These are phyloP conservation scores for Talaromyces stipitatus DNA, from an alignment of 495 filamentous ascomycete species.

Conservation along the genomic window DNA sequence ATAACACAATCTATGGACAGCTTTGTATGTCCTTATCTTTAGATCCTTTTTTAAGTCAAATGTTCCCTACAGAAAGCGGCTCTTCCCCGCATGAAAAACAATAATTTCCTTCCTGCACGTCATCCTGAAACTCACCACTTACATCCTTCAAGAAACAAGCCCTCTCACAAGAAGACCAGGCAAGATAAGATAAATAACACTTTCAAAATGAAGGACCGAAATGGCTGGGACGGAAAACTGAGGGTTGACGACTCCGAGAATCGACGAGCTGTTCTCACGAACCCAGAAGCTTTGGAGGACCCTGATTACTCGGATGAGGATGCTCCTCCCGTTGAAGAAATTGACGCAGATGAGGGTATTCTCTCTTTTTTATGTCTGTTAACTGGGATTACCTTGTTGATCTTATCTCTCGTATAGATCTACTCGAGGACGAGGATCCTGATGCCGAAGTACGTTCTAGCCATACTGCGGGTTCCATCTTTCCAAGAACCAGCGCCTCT, in stretches of 20 bases:
- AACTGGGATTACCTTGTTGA: background rate
- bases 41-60: too few relatives aligned
- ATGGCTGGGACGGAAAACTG: conserved; percentile 92
- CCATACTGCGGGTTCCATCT: conserved; percentile 1
- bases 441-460: conserved; percentile 46
- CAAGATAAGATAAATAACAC: conserved; percentile 9
- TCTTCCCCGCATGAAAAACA: background rate
- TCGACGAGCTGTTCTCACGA: conserved; percentile 50
- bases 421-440: conserved; percentile 56
- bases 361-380: background rate
- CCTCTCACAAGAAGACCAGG: too few relatives aligned
- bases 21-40: too few relatives aligned
- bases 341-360: conserved; percentile 75
- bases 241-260: conserved; percentile 53
- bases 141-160: background rate
- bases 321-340: conserved; percentile 64
- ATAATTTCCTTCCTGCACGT: background rate
- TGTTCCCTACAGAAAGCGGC: too few relatives aligned
- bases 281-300: conserved; percentile 73
- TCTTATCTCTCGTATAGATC: conserved; percentile 34
- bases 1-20: background rate
- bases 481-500: too few relatives aligned
- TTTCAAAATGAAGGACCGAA: conserved; percentile 50
- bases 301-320: conserved; percentile 82
- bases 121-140: background rate